Percentiles rank a stretch among this genome's conserved stretches.
Evolutionary conservation across 2,329 filamentous ascomycete species (phyloP).

Genomic region (Rutstroemia sp.): DNA sequence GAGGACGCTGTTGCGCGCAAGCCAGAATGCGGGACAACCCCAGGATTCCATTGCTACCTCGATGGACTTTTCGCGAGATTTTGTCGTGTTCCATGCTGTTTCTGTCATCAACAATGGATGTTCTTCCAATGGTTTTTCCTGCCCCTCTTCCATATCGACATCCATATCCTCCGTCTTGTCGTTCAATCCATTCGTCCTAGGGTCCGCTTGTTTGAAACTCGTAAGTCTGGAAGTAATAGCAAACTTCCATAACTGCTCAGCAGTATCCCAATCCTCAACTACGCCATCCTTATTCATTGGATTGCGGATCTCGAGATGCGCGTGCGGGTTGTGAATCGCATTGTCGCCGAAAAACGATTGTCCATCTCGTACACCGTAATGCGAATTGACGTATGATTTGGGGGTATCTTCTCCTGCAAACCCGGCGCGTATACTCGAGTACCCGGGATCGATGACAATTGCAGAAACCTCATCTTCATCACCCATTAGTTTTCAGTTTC

Average conservation of each 20-base stretch:
- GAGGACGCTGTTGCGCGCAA: conserved; percentile 82
- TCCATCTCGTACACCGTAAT: conserved; percentile 62
- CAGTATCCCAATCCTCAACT: conserved; percentile 95
- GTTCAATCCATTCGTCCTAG: conserved; percentile 72
- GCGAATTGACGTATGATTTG: conserved; percentile 85
- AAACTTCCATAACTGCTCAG: conserved; percentile 85
- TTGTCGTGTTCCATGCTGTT: conserved; percentile 82
- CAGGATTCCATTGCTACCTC: conserved; percentile 97
- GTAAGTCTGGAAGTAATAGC: conserved; percentile 84
- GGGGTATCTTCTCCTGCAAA: conserved; percentile 97
- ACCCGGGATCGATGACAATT: conserved; percentile 92
- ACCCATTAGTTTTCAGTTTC: conserved; percentile 1
- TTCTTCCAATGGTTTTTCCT: conserved; percentile 75
- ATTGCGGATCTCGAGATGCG: conserved; percentile 77
- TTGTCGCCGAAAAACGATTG: conserved; percentile 80
- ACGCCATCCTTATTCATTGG: conserved; percentile 84
- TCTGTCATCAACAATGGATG: conserved; percentile 92
- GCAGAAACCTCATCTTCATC: conserved; percentile 87
- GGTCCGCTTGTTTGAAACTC: conserved; percentile 61
- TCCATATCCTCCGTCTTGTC: conserved; percentile 39
- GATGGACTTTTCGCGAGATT: conserved; percentile 86
- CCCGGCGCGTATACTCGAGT: conserved; percentile 82
- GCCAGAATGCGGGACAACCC: conserved; percentile 91
- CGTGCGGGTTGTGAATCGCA: conserved; percentile 69
- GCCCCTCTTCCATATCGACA: conserved; percentile 50